phyloP scores from a whole-genome alignment of 192 early-diverging fungal genomes.

The Linnemannia zychae region DNA sequence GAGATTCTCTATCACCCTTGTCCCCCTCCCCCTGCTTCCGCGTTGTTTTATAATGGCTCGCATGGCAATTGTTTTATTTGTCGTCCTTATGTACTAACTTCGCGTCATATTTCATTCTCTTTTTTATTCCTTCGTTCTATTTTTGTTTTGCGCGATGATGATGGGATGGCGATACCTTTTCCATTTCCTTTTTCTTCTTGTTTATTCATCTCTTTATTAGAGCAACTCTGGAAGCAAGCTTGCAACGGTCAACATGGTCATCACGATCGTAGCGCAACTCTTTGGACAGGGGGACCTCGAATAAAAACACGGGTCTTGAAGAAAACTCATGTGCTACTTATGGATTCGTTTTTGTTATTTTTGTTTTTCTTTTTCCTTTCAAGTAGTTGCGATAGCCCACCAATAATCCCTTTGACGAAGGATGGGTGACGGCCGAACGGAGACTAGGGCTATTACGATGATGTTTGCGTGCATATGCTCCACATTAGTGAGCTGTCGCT shows the following conservation, averaged over 20 bases:
- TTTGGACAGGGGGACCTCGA: slow-evolving; percentile 59
- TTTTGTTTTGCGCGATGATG: slow-evolving; percentile 2
- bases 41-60: background rate
- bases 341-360: no score
- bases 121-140: background rate
- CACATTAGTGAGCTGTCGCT: background rate
- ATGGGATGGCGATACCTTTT: background rate
- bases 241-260: slow-evolving; percentile 59
- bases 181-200: background rate
- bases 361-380: background rate
- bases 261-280: slow-evolving; percentile 56
- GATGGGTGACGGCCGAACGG: background rate
- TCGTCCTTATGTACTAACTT: background rate
- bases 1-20: background rate
- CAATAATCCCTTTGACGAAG: background rate
- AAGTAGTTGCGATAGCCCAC: background rate
- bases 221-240: slow-evolving; percentile 45
- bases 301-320: no score
- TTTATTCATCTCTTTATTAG: slow-evolving; percentile 17
- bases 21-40: background rate
- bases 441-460: background rate
- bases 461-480: background rate
- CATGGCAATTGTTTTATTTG: background rate
- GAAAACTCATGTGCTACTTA: no score
- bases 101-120: background rate